Evolutionary conservation across 306 rosid genomes (phyloP).

Genomic region (Pyrus betulifolia): DNA sequence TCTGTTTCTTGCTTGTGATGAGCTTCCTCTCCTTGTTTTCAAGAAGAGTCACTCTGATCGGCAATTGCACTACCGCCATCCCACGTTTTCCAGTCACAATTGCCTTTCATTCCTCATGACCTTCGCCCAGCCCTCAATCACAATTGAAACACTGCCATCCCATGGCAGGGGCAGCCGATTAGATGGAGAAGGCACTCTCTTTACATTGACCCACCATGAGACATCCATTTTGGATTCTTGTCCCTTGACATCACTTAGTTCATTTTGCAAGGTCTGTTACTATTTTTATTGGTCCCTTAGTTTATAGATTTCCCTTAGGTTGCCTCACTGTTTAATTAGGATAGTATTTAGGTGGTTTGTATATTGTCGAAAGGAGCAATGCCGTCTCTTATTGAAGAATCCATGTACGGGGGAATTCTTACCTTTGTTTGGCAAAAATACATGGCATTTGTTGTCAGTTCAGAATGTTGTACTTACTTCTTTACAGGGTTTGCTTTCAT

Average conservation of each 20-base stretch:
- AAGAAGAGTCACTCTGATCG: conserved; percentile 72
- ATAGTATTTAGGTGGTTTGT: conserved; percentile 40
- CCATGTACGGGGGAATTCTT: conserved; percentile 22
- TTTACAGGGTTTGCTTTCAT: conserved; percentile 85
- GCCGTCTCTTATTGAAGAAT: conserved; percentile 27
- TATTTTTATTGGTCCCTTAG: conserved; percentile 82
- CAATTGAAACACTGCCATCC: conserved; percentile 73
- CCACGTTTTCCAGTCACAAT: conserved; percentile 68
- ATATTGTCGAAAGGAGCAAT: conserved; percentile 35
- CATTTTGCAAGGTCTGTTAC: conserved; percentile 91
- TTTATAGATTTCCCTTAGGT: conserved; percentile 57
- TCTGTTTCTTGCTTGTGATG: conserved; percentile 59
- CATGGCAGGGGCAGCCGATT: conserved; percentile 76
- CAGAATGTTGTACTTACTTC: conserved; percentile 12
- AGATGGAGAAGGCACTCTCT: conserved; percentile 75
- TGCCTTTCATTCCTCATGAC: conserved; percentile 72
- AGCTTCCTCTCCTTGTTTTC: conserved; percentile 59
- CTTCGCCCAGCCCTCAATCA: conserved; percentile 74
- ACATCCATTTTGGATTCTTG: conserved; percentile 90
- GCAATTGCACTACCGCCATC: conserved; percentile 62
- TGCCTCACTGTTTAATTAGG: conserved; percentile 47
- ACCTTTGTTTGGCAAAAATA: conserved; percentile 5
- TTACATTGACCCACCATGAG: conserved; percentile 81
- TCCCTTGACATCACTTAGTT: conserved; percentile 87
- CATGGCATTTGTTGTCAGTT: background rate